Evolutionary conservation across 495 filamentous ascomycete species (phyloP).

Genomic region (Aspergillus bertholletiae): DNA sequence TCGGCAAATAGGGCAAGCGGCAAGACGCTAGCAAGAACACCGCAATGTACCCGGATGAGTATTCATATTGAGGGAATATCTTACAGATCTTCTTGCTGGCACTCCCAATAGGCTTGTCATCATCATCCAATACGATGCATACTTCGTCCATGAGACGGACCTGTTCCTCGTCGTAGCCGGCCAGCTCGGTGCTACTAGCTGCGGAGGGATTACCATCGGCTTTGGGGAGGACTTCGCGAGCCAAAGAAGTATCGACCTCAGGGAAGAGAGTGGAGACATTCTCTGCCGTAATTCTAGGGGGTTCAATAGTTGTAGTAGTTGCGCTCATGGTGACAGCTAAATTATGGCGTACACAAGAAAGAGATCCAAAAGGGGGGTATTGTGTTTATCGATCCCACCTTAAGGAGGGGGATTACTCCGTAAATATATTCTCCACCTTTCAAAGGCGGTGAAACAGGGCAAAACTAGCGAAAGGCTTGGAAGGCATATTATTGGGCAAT

Average conservation of each 20-base stretch:
- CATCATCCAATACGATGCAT: constrained; percentile 91
- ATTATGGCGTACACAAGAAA: background rate
- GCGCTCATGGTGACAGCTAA: constrained; percentile 41
- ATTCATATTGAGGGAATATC: constrained; percentile 22
- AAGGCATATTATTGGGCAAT: background rate
- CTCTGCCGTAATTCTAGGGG: constrained; percentile 66
- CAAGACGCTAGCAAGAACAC: background rate
- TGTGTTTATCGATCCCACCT: background rate
- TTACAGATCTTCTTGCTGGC: constrained; percentile 97
- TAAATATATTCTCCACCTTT: background rate
- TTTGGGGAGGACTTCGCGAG: constrained; percentile 54
- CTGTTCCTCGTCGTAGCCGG: constrained; percentile 95
- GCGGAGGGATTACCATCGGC: constrained; percentile 25
- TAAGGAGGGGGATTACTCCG: background rate
- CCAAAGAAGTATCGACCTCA: constrained; percentile 87
- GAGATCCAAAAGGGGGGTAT: background rate
- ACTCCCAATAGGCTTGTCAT: constrained; percentile 92
- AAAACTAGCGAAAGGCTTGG: background rate
- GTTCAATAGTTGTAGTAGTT: constrained; percentile 41
- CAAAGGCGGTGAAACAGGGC: constrained; percentile 7
- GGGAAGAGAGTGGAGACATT: constrained; percentile 88
- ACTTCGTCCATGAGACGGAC: constrained; percentile 98
- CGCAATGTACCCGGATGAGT: background rate
- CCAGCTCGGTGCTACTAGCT: constrained; percentile 46
- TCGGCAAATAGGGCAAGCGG: background rate